Evolutionary conservation across 2,329 filamentous ascomycete genomes (phyloP), one percentile per base, ranked within the genome.

Genomic region (Colletotrichum orchidophilum): DNA sequence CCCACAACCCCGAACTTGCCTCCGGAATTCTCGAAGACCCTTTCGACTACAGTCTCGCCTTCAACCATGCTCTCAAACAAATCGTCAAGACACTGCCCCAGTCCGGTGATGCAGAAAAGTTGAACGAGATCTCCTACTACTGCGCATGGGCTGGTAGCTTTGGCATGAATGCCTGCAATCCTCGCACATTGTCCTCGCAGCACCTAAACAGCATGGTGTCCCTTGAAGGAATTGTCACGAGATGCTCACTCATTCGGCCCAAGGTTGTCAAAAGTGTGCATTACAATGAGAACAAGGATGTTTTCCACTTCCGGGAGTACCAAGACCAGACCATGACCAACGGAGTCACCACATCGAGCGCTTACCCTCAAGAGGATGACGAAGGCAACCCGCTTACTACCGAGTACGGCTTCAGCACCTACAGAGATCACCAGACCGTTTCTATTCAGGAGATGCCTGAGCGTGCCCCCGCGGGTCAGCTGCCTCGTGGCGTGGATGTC

Each of bases 401-500:
- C 3, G 96, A 99, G 80, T 99, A 98, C 80, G 96, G 96, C 27
- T 96, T 97, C 83, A 97, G 93, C 80, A 96, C 93, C 61, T 99
- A 98, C 83, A 90, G 96, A 78, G 96, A 99, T 80, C 96, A 99
- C 80, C 96, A 99, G 81, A 97, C 94, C 18, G 94, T 99, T 71
- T 98, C 96, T 0, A 98, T 99, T 75, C 96, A 99, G 83, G 96
- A 99, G 85, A 99, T 99, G 96, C 96, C 96, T 0, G 96, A 99
- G 82, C 88, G 96, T 76, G 96, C 96, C 2, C 96, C 96, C 64
- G 96, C 96, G 70, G 96, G 96, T 63, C 96, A 98, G 85, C 88
- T 99, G 74, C 96, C 96, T 71, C 92, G 96, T 64, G 95, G 96
- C 66, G 96, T 99, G 21, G 96, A 99, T 82, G 95, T 98, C 15